Conservation (phyloP, 306 rosid species). For the Trifolium subterraneum region DNA sequence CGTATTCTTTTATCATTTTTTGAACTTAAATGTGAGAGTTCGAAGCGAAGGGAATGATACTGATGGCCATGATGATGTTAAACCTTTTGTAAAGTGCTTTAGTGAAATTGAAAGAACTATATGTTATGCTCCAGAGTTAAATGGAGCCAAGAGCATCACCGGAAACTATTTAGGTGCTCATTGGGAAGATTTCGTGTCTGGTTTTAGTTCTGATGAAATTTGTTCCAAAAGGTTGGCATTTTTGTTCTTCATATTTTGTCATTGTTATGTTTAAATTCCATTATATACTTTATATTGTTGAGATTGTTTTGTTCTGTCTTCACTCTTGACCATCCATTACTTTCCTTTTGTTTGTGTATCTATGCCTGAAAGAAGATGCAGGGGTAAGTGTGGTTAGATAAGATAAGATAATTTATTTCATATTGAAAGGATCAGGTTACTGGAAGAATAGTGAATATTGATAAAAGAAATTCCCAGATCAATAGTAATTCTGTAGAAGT, state of each 20-base stretch:
- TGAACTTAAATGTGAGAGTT: conserved; percentile 46
- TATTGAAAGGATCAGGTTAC: conserved; percentile 6
- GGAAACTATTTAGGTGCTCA: conserved; percentile 39
- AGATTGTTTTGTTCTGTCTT: conserved; percentile 19
- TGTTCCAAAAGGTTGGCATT: conserved; percentile 57
- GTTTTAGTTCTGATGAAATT: conserved; percentile 35
- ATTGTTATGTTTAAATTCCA: neutral
- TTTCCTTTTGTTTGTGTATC: conserved; percentile 19
- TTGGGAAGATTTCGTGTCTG: conserved; percentile 44
- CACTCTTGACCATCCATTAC: neutral
- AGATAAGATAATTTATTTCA: conserved; percentile 9
- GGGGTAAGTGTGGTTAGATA: neutral
- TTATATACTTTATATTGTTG: conserved; percentile 26
- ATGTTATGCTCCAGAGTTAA: conserved; percentile 45
- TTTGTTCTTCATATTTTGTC: conserved; percentile 17
- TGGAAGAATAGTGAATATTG: conserved; percentile 7
- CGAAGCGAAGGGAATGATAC: conserved; percentile 44
- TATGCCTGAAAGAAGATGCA: conserved; percentile 3
- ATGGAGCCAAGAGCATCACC: conserved; percentile 46
- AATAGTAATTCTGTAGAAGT: conserved; percentile 18
- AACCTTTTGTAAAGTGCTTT: conserved; percentile 47
- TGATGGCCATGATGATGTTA: conserved; percentile 37
- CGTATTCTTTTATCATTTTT: conserved; percentile 50
- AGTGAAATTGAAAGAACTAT: conserved; percentile 49
- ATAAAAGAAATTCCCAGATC: conserved; percentile 19